These are phyloP conservation scores for Metschnikowia gelsemii DNA, from an alignment of 805 yeast species.

Conservation along the genomic window DNA sequence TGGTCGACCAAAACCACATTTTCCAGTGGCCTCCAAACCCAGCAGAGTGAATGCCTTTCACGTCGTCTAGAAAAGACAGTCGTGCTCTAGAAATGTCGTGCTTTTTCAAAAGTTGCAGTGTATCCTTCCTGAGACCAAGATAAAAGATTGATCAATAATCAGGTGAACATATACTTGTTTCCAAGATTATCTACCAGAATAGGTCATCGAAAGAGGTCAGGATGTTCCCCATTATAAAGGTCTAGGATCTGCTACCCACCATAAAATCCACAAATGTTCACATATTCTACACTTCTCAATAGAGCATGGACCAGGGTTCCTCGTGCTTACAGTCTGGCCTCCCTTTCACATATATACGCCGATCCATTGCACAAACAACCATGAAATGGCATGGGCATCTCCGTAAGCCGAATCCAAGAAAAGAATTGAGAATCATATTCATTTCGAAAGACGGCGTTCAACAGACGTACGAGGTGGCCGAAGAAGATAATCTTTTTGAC, in stretches of 20 bases:
- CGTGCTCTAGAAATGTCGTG: constrained; percentile 48
- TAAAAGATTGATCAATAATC: no score
- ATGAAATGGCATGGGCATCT: constrained; percentile 70
- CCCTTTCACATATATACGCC: constrained; percentile 1
- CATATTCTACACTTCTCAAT: neutral
- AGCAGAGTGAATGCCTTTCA: constrained; percentile 26
- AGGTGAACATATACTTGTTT: no score
- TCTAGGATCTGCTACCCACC: no score
- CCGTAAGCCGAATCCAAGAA: constrained; percentile 89
- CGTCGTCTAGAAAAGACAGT: constrained; percentile 69
- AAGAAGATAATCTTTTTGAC: constrained; percentile 88
- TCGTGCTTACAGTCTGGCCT: neutral
- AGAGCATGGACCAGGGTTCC: constrained; percentile 1
- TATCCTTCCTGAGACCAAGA: constrained; percentile 71
- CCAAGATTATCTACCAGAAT: no score
- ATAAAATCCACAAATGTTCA: no score
- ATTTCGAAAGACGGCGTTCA: constrained; percentile 90
- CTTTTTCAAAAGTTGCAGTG: constrained; percentile 49
- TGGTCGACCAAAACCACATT: constrained; percentile 79
- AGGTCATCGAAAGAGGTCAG: no score
- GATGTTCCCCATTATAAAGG: no score
- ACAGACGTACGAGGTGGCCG: constrained; percentile 78
- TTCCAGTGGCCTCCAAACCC: constrained; percentile 16
- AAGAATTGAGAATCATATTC: constrained; percentile 78
- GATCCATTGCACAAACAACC: constrained; percentile 5